phyloP scores from a whole-genome alignment of 2,329 filamentous ascomycete species.

The Ceratocystis variospora region DNA sequence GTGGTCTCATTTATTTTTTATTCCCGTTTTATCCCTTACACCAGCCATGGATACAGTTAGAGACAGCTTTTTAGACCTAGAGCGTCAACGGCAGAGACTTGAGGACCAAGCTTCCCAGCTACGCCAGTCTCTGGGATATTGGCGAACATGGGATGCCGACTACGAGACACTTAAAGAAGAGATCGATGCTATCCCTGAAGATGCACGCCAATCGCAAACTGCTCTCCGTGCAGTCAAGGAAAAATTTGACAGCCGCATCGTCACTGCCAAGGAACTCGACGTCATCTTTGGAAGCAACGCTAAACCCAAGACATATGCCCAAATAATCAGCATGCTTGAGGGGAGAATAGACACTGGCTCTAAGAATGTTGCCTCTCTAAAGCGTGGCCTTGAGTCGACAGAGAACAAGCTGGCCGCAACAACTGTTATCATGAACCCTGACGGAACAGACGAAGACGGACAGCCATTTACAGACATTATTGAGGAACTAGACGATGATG shows the following conservation, averaged over 20 bases:
- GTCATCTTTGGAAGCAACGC: conserved; percentile 31
- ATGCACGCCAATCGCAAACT: conserved; percentile 29
- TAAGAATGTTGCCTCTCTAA: conserved; percentile 16
- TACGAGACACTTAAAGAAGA: conserved; percentile 84
- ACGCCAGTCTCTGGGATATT: conserved; percentile 64
- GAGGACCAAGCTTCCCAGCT: conserved; percentile 60
- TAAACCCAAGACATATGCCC: conserved; percentile 24
- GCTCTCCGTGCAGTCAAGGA: conserved; percentile 45
- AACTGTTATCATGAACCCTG: conserved; percentile 19
- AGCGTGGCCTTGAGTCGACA: conserved; percentile 38
- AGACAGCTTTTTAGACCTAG: conserved; percentile 52
- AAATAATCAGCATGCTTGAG: conserved; percentile 47
- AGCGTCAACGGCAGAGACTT: conserved; percentile 59
- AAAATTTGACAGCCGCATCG: conserved; percentile 47
- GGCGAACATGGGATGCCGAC: conserved; percentile 82
- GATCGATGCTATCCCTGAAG: conserved; percentile 42
- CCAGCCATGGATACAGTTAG: conserved; percentile 29
- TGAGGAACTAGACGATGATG: conserved; percentile 83
- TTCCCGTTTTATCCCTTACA: background rate
- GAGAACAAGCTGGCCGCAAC: conserved; percentile 42
- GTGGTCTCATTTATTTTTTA: background rate
- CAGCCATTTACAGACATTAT: conserved; percentile 73
- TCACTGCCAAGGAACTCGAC: conserved; percentile 43
- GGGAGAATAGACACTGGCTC: conserved; percentile 18
- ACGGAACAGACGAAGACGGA: conserved; percentile 30